Evolutionary conservation across 2,329 filamentous ascomycete species (phyloP).

Genomic region (Pseudogymnoascus sp.): DNA sequence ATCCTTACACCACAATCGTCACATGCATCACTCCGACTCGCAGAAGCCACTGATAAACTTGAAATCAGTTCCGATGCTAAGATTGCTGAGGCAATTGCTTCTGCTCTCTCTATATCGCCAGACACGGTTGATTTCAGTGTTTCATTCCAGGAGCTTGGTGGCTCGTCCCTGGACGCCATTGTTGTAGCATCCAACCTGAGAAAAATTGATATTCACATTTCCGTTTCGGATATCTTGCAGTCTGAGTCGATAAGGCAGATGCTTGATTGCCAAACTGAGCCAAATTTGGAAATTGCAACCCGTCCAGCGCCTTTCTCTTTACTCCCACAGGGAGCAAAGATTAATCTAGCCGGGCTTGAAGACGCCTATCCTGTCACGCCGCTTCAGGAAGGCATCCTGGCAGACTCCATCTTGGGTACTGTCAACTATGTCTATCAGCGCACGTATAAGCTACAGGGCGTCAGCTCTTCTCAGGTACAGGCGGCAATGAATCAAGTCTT

Average conservation of each 20-base stretch:
- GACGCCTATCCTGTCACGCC: conserved; percentile 33
- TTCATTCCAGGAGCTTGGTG: conserved; percentile 3
- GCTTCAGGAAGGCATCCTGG: conserved; percentile 33
- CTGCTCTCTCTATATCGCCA: not conserved
- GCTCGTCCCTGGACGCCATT: not conserved
- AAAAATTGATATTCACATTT: not conserved
- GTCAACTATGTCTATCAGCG: conserved; percentile 30
- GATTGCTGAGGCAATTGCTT: not conserved
- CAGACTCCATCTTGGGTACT: conserved; percentile 25
- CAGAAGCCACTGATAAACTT: not conserved
- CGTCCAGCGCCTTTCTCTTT: not conserved
- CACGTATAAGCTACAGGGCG: not conserved
- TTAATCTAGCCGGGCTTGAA: conserved; percentile 19
- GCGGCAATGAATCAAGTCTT: not conserved
- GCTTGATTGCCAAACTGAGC: not conserved
- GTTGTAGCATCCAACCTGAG: not conserved
- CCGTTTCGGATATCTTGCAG: not conserved
- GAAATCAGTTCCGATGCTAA: not conserved
- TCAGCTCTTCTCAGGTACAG: not conserved
- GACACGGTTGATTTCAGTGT: not conserved
- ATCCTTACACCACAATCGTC: not conserved
- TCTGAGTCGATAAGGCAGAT: not conserved
- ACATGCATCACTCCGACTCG: not conserved
- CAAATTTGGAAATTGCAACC: not conserved
- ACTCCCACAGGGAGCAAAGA: not conserved